Percentiles rank a stretch among this genome's conserved stretches.
Evolutionary conservation across 345 rosid genomes (phyloP).

Genomic region (Arabidopsis thaliana): DNA sequence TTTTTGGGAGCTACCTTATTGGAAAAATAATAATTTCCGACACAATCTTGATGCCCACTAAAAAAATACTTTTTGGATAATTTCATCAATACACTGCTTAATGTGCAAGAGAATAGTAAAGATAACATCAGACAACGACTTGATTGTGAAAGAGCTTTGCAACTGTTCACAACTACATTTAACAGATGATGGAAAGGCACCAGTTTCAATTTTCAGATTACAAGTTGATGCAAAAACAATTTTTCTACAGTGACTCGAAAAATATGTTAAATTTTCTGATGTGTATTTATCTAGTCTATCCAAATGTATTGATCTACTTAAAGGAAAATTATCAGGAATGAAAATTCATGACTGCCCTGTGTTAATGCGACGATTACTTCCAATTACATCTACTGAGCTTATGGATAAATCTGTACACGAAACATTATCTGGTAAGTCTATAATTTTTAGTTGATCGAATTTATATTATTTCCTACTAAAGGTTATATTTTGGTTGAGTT

Average conservation of each 20-base stretch:
- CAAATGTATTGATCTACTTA: neutral
- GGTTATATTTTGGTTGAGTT: too few relatives aligned
- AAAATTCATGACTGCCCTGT: slow-evolving; percentile 6
- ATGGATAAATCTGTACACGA: too few relatives aligned
- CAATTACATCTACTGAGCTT: too few relatives aligned
- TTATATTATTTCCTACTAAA: too few relatives aligned
- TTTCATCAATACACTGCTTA: neutral
- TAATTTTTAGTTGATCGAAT: too few relatives aligned
- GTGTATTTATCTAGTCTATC: slow-evolving; percentile 5
- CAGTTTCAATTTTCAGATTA: neutral
- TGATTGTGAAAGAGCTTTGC: slow-evolving; percentile 3
- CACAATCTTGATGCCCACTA: slow-evolving; percentile 5
- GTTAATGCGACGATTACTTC: too few relatives aligned
- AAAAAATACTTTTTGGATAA: neutral
- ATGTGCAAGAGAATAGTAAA: neutral
- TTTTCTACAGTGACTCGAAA: neutral
- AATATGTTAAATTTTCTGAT: slow-evolving; percentile 14
- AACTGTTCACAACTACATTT: neutral
- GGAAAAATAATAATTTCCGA: neutral
- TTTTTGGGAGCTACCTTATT: slow-evolving; percentile 3
- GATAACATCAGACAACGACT: neutral
- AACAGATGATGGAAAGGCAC: slow-evolving; percentile 1
- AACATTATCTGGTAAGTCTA: too few relatives aligned
- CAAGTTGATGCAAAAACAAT: neutral
- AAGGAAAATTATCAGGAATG: neutral